These are phyloP conservation scores for Fusarium metavorans DNA, from an alignment of 2,329 filamentous ascomycete genomes.

Conservation along the genomic window DNA sequence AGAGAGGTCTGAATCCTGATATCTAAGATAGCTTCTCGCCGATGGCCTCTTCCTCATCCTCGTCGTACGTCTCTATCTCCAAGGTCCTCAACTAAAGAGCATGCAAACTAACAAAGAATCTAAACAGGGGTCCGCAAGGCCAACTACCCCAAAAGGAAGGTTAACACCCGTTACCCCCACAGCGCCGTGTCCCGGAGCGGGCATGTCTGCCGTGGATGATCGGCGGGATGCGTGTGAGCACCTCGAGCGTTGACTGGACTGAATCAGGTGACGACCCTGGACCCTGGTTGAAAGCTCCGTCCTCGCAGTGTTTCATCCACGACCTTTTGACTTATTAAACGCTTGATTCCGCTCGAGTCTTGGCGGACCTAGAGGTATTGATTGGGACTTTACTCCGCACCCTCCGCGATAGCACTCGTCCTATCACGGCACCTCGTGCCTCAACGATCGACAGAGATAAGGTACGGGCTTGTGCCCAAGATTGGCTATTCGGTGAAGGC, in stretches of 20 bases:
- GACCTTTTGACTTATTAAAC: neutral
- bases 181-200: slow-evolving; percentile 4
- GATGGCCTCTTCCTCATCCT: neutral
- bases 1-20: neutral
- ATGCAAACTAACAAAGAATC: neutral
- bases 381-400: neutral
- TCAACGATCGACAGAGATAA: slow-evolving; percentile 23
- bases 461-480: slow-evolving; percentile 10
- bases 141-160: slow-evolving; percentile 35
- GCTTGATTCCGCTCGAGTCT: neutral
- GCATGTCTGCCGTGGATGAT: slow-evolving; percentile 16
- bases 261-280: neutral
- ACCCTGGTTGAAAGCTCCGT: neutral
- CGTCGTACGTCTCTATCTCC: neutral
- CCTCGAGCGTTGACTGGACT: slow-evolving; percentile 31
- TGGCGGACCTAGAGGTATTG: neutral
- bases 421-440: slow-evolving; percentile 38
- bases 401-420: neutral
- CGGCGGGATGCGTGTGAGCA: slow-evolving; percentile 25
- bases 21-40: neutral
- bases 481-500: slow-evolving; percentile 27
- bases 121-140: neutral
- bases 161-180: slow-evolving; percentile 22
- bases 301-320: neutral
- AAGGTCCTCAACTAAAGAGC: neutral